These are phyloP conservation scores for Akanthomyces muscarius DNA, from an alignment of 2,329 filamentous ascomycete species.

Conservation along the genomic window DNA sequence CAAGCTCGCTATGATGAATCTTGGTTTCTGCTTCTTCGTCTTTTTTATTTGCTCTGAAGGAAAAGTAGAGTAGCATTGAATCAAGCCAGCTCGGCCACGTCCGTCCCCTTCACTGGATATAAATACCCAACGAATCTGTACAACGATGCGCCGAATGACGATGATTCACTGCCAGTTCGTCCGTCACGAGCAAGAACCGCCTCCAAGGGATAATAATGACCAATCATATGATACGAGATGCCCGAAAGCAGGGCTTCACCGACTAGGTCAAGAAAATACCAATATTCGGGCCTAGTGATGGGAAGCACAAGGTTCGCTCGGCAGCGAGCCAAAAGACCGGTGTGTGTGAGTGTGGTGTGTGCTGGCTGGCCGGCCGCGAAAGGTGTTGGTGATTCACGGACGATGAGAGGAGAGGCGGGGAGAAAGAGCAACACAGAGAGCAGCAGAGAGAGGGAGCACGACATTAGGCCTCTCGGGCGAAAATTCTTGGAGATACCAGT, in stretches of 20 bases:
- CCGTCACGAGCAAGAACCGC: no score
- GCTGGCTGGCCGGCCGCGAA: neutral
- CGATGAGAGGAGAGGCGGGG: neutral
- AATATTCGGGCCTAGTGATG: constrained; percentile 1
- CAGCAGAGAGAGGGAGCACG: neutral
- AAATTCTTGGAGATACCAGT: neutral
- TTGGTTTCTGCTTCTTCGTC: no score
- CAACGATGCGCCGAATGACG: no score
- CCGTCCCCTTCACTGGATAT: no score
- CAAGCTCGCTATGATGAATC: neutral
- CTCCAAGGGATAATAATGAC: no score
- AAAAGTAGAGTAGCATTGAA: no score
- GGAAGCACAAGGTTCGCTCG: constrained; percentile 3
- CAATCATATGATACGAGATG: no score
- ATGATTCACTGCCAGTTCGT: no score
- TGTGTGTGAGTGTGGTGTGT: constrained; percentile 2
- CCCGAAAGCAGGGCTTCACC: neutral
- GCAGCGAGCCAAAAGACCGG: constrained; percentile 1
- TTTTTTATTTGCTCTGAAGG: no score
- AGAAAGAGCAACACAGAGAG: neutral
- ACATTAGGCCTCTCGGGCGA: neutral
- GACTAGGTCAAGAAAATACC: neutral
- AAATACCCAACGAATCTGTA: no score
- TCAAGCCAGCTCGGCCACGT: no score
- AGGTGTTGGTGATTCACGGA: constrained; percentile 5